Evolutionary conservation across 352 stramenopile genomes (phyloP).

Genomic region (Globisporangium orthogonon): DNA sequence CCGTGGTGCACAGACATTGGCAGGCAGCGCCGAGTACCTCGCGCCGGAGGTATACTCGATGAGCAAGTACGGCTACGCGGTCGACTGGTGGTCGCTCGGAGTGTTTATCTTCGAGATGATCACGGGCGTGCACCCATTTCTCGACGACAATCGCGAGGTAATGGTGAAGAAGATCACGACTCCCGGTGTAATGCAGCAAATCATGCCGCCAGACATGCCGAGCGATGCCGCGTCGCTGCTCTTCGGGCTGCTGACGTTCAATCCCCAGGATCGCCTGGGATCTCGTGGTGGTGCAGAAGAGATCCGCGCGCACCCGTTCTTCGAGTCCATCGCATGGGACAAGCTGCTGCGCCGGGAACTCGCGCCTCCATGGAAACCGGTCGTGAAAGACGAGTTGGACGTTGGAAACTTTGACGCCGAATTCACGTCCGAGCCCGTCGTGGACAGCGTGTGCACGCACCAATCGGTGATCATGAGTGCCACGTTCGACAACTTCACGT

Average conservation of each 20-base stretch:
- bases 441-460: constrained; percentile 67
- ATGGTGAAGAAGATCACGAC: constrained; percentile 89
- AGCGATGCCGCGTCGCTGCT: constrained; percentile 66
- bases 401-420: constrained; percentile 74
- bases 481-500: constrained; percentile 73
- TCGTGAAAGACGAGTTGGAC: constrained; percentile 64
- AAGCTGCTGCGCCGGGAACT: constrained; percentile 57
- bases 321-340: constrained; percentile 78
- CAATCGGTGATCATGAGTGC: constrained; percentile 52
- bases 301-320: constrained; percentile 85
- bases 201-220: constrained; percentile 68
- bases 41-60: constrained; percentile 79
- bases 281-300: constrained; percentile 48
- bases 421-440: constrained; percentile 69
- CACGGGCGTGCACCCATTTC: constrained; percentile 85
- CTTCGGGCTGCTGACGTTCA: constrained; percentile 64
- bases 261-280: constrained; percentile 61
- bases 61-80: constrained; percentile 75
- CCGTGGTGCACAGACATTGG: constrained; percentile 55
- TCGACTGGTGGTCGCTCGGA: constrained; percentile 92
- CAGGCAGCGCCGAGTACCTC: constrained; percentile 88
- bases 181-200: constrained; percentile 38
- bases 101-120: constrained; percentile 90
- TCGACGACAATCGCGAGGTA: constrained; percentile 76
- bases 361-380: constrained; percentile 49